phyloP scores from a whole-genome alignment of 2,329 filamentous ascomycete species.

The Elsinoe ampelina region DNA sequence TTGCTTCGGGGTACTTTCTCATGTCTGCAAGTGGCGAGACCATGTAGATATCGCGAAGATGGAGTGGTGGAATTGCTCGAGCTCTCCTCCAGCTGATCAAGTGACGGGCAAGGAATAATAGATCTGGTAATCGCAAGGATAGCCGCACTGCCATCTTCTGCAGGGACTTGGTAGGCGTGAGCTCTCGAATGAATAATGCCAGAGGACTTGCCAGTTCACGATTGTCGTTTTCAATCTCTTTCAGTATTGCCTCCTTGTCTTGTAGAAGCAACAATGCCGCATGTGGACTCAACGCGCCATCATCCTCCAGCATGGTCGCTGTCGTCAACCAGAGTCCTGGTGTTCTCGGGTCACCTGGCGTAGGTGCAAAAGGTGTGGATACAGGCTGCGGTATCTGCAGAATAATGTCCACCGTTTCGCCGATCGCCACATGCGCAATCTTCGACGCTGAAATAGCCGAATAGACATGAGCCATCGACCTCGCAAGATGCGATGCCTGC shows the following conservation, averaged over 20 bases:
- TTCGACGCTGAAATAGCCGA: constrained; percentile 72
- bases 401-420: constrained; percentile 51
- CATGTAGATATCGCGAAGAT: constrained; percentile 82
- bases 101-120: constrained; percentile 81
- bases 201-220: constrained; percentile 69
- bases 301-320: constrained; percentile 63
- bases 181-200: constrained; percentile 58
- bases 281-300: constrained; percentile 65
- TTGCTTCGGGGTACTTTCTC: constrained; percentile 57
- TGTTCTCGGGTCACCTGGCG: constrained; percentile 57
- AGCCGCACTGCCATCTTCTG: constrained; percentile 60
- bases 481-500: constrained; percentile 66
- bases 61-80: constrained; percentile 80
- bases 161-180: constrained; percentile 54
- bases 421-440: constrained; percentile 75
- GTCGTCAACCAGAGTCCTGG: constrained; percentile 81
- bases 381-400: constrained; percentile 54
- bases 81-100: constrained; percentile 94
- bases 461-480: constrained; percentile 73
- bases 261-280: constrained; percentile 79
- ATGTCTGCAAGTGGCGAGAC: constrained; percentile 84
- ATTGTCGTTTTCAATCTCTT: constrained; percentile 57
- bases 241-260: constrained; percentile 71
- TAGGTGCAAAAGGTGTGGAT: constrained; percentile 64
- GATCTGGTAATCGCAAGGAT: constrained; percentile 65